Evolutionary conservation across 345 rosid genomes (phyloP), one percentile per base, ranked within the genome.

Genomic region (Carallia brachiata): DNA sequence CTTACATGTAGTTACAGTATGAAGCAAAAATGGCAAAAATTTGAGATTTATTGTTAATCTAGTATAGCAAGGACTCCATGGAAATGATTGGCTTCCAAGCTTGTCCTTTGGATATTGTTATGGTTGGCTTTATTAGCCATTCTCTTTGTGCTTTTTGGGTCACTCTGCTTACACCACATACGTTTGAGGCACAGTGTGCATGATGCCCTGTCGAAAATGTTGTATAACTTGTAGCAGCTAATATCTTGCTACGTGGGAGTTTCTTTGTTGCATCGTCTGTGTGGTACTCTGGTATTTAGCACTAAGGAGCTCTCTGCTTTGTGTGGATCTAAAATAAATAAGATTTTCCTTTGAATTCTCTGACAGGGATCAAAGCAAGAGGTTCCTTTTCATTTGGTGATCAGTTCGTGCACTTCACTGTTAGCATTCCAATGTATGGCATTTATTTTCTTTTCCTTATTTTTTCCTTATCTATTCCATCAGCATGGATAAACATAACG

Each of bases 351-450:
- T 16, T 18, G n/a, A 71, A 17, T 6, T 61, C 56, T 52, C 36
- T 47, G 40, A 67, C 87, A 92, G 97, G 98, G 66, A 84, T 96
- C 63, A 92, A 91, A 78, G 72, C 91, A n/a, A 85, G 98, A 69
- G 85, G 85, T 68, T 86, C 98, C 1, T 73, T 74, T 73, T 77
- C 85, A 70, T 87, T 79, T 31, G 99, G 99, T 18, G 96, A 96
- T 80, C 97, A 92, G 62, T 96, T 75, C 70, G 99, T 96, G 79
- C 96, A 96, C 76, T 96, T 89, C 83, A 92, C 86, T 60, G 88
- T 96, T 81, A 85, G 85, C 88, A 90, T 96, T 75, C 99, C 99
- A 39, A 57, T 77, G 99, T 92, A 84, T 34, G 97, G 80, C 64
- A 12, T 54, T 32, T 61, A 15, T 54, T 19, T 34, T 66, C 44